Evolutionary conservation across 2,329 filamentous ascomycete genomes (phyloP), one percentile per base, ranked within the genome.

Genomic region (Colletotrichum plurivorum): DNA sequence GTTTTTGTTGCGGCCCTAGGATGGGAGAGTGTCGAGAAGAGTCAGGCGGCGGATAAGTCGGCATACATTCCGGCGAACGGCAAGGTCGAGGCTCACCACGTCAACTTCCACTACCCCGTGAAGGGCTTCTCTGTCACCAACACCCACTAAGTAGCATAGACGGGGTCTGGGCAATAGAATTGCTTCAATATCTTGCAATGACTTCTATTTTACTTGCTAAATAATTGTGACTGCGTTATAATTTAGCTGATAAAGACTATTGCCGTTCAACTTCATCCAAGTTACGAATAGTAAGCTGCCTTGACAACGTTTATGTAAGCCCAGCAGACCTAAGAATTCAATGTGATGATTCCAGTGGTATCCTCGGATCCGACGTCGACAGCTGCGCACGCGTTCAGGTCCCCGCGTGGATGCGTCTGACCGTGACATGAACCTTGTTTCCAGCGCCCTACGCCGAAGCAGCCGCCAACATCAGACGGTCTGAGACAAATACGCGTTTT

Each of bases 91-190:
- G 12, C 20, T 12, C 67, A 69, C 18, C 67, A 67, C 15, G 63
- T 67, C 49, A 52, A 69, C 49, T 67, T 69, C 22, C 61, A 69
- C 55, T 69, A 51, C 31, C 67, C 67, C 3, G 43, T 69, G 13
- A 60, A 61, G 67, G 67, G 55, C 5, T 69, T 69, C 55, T 64
- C 65, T 65, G 53, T 41, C 15, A 68, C 60, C 46, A 64, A 68
- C 48, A 68, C 60, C 36, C 46, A 64, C 45, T 68, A 65, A 15
- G 13, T 22, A n/a, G 10, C 31, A 20, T 59, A 49, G 20, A 20
- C n/a, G 12, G 10, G n/a, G 18, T 49, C 12, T 36, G 41, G 25
- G 10, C 36, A 45, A 64, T 57, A 57, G 39, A 25, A 36, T 39
- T 20, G 39, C 39, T 63, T 22, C 20, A 20, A 12, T 20, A n/a